Percentiles rank a stretch among this genome's conserved stretches.
These are phyloP conservation scores for Heterococcus sp. DNA, from an alignment of 108 stramenopile species.

Conservation along the genomic window DNA sequence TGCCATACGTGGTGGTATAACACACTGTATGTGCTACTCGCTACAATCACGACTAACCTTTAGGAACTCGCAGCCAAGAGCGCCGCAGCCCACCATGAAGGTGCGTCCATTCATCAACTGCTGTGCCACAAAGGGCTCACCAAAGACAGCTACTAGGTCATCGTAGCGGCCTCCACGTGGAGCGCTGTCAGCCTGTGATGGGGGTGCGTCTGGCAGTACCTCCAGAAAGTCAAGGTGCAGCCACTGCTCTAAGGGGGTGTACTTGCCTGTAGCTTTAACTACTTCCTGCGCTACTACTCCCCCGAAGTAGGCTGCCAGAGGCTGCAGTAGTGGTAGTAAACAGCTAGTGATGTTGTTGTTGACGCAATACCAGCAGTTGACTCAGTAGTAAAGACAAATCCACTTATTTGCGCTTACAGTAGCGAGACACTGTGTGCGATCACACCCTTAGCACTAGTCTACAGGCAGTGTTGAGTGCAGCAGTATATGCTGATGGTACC, in stretches of 20 bases:
- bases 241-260: constrained; percentile 72
- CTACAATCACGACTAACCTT: too few relatives aligned
- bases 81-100: constrained; percentile 81
- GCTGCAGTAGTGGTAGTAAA: constrained; percentile 49
- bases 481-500: too few relatives aligned
- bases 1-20: too few relatives aligned
- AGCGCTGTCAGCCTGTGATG: constrained; percentile 33
- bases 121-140: constrained; percentile 62
- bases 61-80: constrained; percentile 79
- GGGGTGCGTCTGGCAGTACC: constrained; percentile 58
- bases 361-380: too few relatives aligned
- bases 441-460: too few relatives aligned
- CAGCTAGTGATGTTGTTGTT: too few relatives aligned
- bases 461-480: too few relatives aligned
- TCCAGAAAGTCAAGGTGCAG: constrained; percentile 56
- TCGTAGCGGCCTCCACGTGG: constrained; percentile 67
- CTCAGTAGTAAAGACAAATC: too few relatives aligned
- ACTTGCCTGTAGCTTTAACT: constrained; percentile 77
- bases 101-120: constrained; percentile 63
- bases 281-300: constrained; percentile 83
- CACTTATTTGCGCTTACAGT: too few relatives aligned
- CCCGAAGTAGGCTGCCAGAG: constrained; percentile 73
- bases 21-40: too few relatives aligned
- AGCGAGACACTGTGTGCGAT: too few relatives aligned
- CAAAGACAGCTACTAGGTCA: constrained; percentile 69